A percentile compares a stretch with the other conserved stretches of the same genome.
phyloP scores from a whole-genome alignment of 2,329 filamentous ascomycete species.

The Aureobasidium melanogenum region DNA sequence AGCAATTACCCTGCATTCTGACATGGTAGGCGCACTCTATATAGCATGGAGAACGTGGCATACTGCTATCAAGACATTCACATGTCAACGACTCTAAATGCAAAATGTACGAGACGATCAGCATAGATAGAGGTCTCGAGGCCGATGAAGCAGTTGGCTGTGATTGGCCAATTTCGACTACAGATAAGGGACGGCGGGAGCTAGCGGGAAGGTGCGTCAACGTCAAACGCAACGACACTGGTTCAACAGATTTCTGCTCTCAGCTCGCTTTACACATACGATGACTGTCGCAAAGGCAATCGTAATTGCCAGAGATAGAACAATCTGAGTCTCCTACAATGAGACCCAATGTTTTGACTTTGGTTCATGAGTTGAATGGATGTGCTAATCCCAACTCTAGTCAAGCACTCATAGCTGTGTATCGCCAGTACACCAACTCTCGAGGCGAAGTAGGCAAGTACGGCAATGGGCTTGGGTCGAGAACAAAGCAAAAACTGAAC shows the following conservation, averaged over 20 bases:
- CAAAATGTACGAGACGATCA: background rate
- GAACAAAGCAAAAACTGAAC: constrained; percentile 5
- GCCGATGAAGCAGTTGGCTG: background rate
- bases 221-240: constrained; percentile 11
- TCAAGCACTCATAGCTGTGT: too few species aligned
- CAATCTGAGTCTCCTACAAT: background rate
- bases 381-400: background rate
- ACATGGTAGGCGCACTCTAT: background rate
- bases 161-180: background rate
- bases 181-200: constrained; percentile 8
- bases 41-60: background rate
- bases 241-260: constrained; percentile 7
- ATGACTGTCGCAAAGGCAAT: constrained; percentile 2
- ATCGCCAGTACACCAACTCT: background rate
- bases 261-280: background rate
- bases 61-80: background rate
- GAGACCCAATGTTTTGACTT: background rate
- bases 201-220: constrained; percentile 8
- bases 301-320: background rate
- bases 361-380: background rate
- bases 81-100: background rate
- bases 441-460: background rate
- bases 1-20: background rate
- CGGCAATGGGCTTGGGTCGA: background rate
- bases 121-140: background rate